Conservation (phyloP, 2,329 filamentous ascomycete genomes). For the Colletotrichum liaoningense region DNA sequence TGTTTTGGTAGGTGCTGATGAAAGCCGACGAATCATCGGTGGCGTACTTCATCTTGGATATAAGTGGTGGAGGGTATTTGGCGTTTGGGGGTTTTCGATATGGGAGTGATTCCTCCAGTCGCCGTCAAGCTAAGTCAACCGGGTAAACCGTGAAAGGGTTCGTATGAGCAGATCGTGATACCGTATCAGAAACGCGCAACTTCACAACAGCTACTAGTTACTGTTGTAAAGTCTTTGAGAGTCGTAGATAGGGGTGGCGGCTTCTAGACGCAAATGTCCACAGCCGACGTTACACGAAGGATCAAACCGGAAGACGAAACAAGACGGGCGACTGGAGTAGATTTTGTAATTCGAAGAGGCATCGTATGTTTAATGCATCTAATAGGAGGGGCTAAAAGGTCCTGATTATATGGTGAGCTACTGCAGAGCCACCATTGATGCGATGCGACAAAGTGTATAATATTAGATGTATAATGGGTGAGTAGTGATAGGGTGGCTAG, state of each 20-base stretch:
- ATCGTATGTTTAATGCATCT: conserved; percentile 59
- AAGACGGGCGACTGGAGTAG: conserved; percentile 72
- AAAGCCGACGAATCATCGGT: conserved; percentile 65
- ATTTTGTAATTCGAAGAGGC: conserved; percentile 62
- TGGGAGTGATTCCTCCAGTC: conserved; percentile 44
- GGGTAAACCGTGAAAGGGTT: conserved; percentile 43
- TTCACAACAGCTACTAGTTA: conserved; percentile 53
- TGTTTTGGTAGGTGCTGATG: conserved; percentile 60
- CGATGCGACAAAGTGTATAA: conserved; percentile 29
- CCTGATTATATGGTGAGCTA: conserved; percentile 47
- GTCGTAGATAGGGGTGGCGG: conserved; percentile 54
- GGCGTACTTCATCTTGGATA: conserved; percentile 69
- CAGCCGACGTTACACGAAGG: conserved; percentile 64
- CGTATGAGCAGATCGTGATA: conserved; percentile 44
- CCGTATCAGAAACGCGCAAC: conserved; percentile 49
- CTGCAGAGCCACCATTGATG: conserved; percentile 43
- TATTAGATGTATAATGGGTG: conserved; percentile 7
- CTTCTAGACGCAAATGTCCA: conserved; percentile 56
- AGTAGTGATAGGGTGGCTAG: conserved; percentile 7
- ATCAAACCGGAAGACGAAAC: conserved; percentile 70
- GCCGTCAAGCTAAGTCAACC: conserved; percentile 47
- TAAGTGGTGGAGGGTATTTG: conserved; percentile 9
- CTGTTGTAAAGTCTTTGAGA: conserved; percentile 50
- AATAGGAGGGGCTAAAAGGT: conserved; percentile 42
- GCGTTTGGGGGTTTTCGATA: conserved; percentile 33